Base-by-base conservation (phyloP, 805 yeast species). In the Torulaspora maleeae region DNA sequence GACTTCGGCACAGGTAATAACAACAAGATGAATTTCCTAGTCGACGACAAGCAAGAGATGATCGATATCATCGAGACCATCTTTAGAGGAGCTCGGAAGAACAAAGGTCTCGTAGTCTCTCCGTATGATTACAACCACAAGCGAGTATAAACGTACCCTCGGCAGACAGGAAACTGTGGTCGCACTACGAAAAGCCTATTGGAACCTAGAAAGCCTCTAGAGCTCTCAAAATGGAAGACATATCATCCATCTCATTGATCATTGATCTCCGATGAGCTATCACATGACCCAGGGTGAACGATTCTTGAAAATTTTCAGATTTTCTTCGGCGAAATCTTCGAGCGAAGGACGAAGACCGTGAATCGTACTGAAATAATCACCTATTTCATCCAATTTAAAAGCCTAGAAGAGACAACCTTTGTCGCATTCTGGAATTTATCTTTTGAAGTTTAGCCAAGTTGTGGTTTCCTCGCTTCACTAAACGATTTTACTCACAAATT, bases 1-100 rank as follows among this genome's bases (percentile, higher is more conserved):
- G 99, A 93, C 71, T 89, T 90, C 65, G 99, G 99, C 2, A 93
- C 98, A 0, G 99, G 99, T 27, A 89, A 93, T 62, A 93, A 93
- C 67, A 93, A 93, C 72, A 91, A 93, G 72, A 71, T 93, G 70
- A 89, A 88, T 60, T 91, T 91, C 66, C 74, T 79, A 10, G 63
- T 84, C 17, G 81, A 78, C 34, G 86, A 86, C 61, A 82, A 83
- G 49, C 96, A 91, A 63, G 97, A 89, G 55, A 67, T 93, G 73
- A 85, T 93, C 16, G 98, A 91, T 64, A 84, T 93, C 25, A 69
- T 93, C 9, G 99, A 93, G 59, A 83, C 90, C 0, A 79, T 91
- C 0, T 93, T 84, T 64, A 68, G 96, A 51, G 97, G 96, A 0
- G 98, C 98, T 1, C 70, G 79, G 24, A 89, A 89, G 69, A 97